These are phyloP conservation scores for Cinnamomum chago DNA, from an alignment of 164 flowering plant genomes.

Conservation along the genomic window DNA sequence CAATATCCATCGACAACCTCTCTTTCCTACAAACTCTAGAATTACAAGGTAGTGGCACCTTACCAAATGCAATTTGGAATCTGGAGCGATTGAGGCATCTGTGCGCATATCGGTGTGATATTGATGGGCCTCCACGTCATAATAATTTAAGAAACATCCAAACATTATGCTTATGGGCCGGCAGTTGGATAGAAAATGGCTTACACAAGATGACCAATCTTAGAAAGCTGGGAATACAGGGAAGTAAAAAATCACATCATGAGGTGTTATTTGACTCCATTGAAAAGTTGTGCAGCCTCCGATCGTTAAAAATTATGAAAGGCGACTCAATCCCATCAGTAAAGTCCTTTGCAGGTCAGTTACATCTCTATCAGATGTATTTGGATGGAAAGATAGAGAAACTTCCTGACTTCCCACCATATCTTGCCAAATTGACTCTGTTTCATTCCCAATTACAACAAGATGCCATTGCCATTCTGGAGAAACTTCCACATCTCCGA, in stretches of 20 bases:
- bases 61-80: not conserved
- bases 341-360: not conserved
- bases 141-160: not conserved
- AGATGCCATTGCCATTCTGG: not conserved
- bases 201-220: not conserved
- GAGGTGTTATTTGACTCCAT: not conserved
- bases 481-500: not conserved
- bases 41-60: accelerated
- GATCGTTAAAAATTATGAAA: not conserved
- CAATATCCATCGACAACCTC: not conserved
- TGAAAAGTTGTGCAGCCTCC: not conserved
- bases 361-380: not conserved
- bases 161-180: not conserved
- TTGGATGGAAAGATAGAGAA: not conserved
- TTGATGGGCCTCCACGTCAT: not conserved
- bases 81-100: not conserved
- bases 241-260: not conserved
- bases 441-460: not conserved
- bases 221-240: not conserved
- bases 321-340: not conserved
- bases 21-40: not conserved
- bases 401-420: not conserved
- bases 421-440: not conserved
- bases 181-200: not conserved
- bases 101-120: not conserved